Conservation (phyloP, 2,329 filamentous ascomycete species). For the Cladosporium colombiae region DNA sequence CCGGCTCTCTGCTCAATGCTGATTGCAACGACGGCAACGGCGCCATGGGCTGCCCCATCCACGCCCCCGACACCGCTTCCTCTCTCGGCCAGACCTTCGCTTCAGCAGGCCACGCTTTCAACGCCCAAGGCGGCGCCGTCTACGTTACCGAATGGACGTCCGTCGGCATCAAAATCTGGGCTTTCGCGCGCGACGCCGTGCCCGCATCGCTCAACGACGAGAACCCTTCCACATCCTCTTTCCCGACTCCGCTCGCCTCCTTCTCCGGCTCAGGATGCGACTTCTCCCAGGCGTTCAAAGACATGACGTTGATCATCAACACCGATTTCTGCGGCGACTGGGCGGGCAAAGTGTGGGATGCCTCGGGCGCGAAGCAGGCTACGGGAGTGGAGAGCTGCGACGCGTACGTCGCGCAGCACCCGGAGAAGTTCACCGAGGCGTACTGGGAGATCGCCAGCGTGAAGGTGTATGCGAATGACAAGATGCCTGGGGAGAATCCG, state of each 20-base stretch:
- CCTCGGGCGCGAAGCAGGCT: constrained; percentile 60
- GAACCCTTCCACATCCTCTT: constrained; percentile 65
- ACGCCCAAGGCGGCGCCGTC: constrained; percentile 46
- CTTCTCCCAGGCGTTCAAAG: constrained; percentile 67
- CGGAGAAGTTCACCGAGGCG: constrained; percentile 67
- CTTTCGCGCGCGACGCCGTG: constrained; percentile 70
- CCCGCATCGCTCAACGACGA: constrained; percentile 63
- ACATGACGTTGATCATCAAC: constrained; percentile 77
- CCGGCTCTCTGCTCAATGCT: constrained; percentile 25
- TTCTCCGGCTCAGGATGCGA: constrained; percentile 69
- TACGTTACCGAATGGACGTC: constrained; percentile 65
- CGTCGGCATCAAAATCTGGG: constrained; percentile 73
- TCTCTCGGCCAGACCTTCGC: constrained; percentile 23
- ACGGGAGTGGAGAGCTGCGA: constrained; percentile 63
- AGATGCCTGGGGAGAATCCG: constrained; percentile 3
- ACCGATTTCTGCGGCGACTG: constrained; percentile 87
- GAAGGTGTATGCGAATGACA: constrained; percentile 54
- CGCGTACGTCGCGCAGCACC: constrained; percentile 71
- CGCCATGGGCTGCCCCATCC: constrained; percentile 46
- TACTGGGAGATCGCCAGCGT: constrained; percentile 78
- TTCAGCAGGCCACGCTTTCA: constrained; percentile 55
- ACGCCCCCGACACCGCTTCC: constrained; percentile 24
- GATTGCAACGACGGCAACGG: constrained; percentile 39
- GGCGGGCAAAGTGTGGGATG: constrained; percentile 71
- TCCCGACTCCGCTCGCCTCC: constrained; percentile 61